phyloP scores from a whole-genome alignment of 441 rosid species.

The Jatropha multifida region DNA sequence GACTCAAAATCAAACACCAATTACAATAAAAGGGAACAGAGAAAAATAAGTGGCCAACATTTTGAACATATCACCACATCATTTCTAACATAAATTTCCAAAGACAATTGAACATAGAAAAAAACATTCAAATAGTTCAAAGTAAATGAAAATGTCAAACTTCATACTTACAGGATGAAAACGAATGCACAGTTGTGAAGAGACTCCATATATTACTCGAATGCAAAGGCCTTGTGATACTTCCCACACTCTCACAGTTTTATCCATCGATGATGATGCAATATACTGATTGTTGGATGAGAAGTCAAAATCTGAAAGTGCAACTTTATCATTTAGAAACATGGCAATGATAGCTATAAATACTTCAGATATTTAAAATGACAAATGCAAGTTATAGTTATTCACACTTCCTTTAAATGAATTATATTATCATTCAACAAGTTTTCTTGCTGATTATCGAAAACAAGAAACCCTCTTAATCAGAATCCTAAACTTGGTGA shows the following conservation, averaged over 20 bases:
- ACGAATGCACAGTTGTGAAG: constrained; percentile 84
- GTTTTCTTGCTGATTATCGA: neutral
- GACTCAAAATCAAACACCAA: neutral
- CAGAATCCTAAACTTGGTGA: neutral
- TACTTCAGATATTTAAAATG: constrained; percentile 5
- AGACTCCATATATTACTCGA: constrained; percentile 88
- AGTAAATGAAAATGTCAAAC: constrained; percentile 12
- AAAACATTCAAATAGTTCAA: constrained; percentile 6
- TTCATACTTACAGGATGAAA: constrained; percentile 82
- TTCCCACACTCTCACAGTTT: constrained; percentile 98
- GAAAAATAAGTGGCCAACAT: neutral
- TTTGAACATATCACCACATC: neutral
- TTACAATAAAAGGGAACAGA: neutral
- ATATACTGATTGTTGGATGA: constrained; percentile 94
- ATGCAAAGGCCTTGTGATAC: constrained; percentile 86
- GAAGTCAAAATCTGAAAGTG: constrained; percentile 87
- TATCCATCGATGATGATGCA: constrained; percentile 90
- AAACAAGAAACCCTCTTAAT: neutral
- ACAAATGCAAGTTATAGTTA: neutral
- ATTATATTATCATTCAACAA: neutral
- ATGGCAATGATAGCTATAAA: constrained; percentile 18
- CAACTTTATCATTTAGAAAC: constrained; percentile 23
- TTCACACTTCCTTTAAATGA: neutral
- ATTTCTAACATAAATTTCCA: neutral
- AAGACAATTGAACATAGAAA: neutral